Base-by-base conservation (phyloP, 2,329 filamentous ascomycete genomes). In the Madurella mycetomatis region DNA sequence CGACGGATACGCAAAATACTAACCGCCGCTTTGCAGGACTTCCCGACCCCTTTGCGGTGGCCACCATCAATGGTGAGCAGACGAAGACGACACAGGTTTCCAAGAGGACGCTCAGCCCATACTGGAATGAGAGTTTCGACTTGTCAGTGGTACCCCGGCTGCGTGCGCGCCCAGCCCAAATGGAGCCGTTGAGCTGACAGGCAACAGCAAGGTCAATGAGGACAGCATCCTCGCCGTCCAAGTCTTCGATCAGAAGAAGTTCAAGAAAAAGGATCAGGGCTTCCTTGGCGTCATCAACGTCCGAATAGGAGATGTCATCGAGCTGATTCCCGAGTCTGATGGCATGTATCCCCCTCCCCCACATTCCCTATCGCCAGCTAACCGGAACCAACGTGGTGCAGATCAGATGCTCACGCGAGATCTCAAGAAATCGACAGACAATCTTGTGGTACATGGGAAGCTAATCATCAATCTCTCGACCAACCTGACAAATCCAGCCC, bases 211-310 rank as follows among this genome's bases (percentile, higher is more conserved):
- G 70, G 92, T 90, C 57, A 94, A 87, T 58, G 94, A 99, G 70
- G 92, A 96, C 67, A 95, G 92, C 71, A 96, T 99, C 67, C 80
- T 99, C 46, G 94, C 94, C 8, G 92, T 99, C 45, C 94, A 99
- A 70, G 96, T 99, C 52, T 99, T 99, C 70, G 94, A 99, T 73
- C 94, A 99, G 75, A 96, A 96, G 79, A 99, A 99, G 76, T 99
- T 99, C 77, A 99, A 99, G 81, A 99, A 99, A 84, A 99, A 97
- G 90, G 94, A 99, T 65, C 94, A 99, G 71, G 94, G 94, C 9
- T 99, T 99, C 69, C 80, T 99, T 7, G 94, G 94, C 54, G 94
- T 99, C 51, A 96, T 99, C 68, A 99, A 99, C 70, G 88, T 99
- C 65, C 87, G 92, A 55, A 87, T 99, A 63, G 94, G 94, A 65